Conservation (phyloP, 768 basidiomycete genomes). For the Tricholoma terreum region DNA sequence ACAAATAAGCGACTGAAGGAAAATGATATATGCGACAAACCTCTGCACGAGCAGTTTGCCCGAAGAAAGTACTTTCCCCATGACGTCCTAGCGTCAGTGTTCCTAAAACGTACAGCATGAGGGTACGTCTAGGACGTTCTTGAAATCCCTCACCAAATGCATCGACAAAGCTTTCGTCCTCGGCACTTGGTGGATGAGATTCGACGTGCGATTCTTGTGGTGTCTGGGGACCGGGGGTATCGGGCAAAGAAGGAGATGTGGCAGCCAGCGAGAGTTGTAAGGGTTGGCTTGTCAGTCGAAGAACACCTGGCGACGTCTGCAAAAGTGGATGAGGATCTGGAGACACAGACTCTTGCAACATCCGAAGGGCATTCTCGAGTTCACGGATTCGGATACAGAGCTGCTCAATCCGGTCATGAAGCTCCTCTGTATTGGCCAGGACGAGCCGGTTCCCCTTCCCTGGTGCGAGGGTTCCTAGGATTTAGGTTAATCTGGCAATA, state of each 20-base stretch:
- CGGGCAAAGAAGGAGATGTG: background rate
- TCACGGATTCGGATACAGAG: constrained; percentile 54
- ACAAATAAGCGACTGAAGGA: background rate
- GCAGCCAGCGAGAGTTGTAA: background rate
- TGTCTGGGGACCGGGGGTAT: background rate
- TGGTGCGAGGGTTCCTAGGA: constrained; percentile 49
- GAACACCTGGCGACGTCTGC: constrained; percentile 6
- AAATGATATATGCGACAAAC: constrained; percentile 30
- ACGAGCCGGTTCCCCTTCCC: constrained; percentile 64
- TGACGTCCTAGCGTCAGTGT: constrained; percentile 55
- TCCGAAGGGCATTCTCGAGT: constrained; percentile 57
- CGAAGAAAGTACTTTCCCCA: constrained; percentile 56
- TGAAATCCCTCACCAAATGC: constrained; percentile 39
- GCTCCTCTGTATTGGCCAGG: constrained; percentile 66
- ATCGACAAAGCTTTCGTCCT: constrained; percentile 45
- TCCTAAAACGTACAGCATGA: constrained; percentile 31
- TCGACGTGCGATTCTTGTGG: background rate
- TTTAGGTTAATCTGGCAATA: background rate
- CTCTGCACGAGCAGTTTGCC: constrained; percentile 67
- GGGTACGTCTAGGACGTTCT: background rate
- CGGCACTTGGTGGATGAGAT: constrained; percentile 12
- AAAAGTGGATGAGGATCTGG: constrained; percentile 51
- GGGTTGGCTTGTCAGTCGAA: constrained; percentile 6
- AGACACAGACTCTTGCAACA: constrained; percentile 45
- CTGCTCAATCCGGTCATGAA: constrained; percentile 61